phyloP scores from a whole-genome alignment of 441 rosid genomes.

The Capsella rubella region DNA sequence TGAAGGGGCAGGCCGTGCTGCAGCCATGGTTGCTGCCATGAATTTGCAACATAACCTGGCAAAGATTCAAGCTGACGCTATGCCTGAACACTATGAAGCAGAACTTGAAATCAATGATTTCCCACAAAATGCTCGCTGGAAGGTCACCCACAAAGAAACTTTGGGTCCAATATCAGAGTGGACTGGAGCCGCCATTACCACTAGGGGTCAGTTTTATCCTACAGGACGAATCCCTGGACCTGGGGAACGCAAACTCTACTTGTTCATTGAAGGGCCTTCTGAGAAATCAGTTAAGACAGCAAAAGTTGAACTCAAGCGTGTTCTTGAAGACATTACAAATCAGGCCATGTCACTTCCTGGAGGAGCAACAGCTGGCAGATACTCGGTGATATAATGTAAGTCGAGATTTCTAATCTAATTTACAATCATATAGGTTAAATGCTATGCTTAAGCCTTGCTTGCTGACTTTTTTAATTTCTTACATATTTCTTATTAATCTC shows the following conservation, averaged over 20 bases:
- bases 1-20: slow-evolving; percentile 85
- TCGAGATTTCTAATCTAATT: slow-evolving; percentile 31
- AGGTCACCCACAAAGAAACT: slow-evolving; percentile 97
- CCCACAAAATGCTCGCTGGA: slow-evolving; percentile 98
- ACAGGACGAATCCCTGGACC: slow-evolving; percentile 69
- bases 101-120: slow-evolving; percentile 95
- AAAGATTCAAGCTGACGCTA: slow-evolving; percentile 91
- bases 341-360: slow-evolving; percentile 89
- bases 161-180: slow-evolving; percentile 93
- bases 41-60: slow-evolving; percentile 89
- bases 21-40: slow-evolving; percentile 91
- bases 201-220: slow-evolving; percentile 81
- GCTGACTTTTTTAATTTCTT: neutral
- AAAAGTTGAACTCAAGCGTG: slow-evolving; percentile 84
- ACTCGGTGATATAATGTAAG: slow-evolving; percentile 90
- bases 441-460: slow-evolving; percentile 8
- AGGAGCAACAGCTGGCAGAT: slow-evolving; percentile 88
- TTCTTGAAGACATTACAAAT: slow-evolving; percentile 86
- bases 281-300: slow-evolving; percentile 91
- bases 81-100: slow-evolving; percentile 97
- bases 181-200: slow-evolving; percentile 98
- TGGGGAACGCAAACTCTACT: slow-evolving; percentile 89
- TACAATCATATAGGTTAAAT: neutral
- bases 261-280: slow-evolving; percentile 89
- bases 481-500: neutral